phyloP scores from a whole-genome alignment of 108 stramenopile species.

The Skeletonema potamos region DNA sequence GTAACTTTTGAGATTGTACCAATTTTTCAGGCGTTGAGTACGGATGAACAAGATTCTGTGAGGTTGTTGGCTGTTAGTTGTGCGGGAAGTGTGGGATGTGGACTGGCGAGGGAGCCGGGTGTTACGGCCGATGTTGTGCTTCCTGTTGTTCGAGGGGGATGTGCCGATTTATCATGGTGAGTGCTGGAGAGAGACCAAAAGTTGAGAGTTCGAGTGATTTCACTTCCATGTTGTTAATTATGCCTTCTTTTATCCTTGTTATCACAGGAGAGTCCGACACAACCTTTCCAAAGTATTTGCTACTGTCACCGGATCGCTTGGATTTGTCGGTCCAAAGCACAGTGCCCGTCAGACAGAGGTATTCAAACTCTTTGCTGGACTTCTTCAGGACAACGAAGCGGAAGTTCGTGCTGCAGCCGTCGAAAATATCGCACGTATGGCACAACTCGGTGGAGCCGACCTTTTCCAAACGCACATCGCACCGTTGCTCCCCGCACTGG shows the following conservation, averaged over 20 bases:
- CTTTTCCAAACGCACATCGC: constrained; percentile 71
- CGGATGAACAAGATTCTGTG: constrained; percentile 97
- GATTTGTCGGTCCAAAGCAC: constrained; percentile 44
- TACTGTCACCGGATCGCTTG: constrained; percentile 71
- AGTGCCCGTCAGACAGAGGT: constrained; percentile 43
- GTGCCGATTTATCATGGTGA: constrained; percentile 85
- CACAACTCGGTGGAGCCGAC: constrained; percentile 75
- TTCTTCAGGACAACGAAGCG: constrained; percentile 90
- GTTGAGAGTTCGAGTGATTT: neutral
- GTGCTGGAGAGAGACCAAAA: constrained; percentile 19
- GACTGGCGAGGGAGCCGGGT: constrained; percentile 56
- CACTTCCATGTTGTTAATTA: neutral
- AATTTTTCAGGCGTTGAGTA: constrained; percentile 75
- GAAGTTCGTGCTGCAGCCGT: constrained; percentile 96
- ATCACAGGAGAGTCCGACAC: constrained; percentile 90
- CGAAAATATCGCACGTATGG: constrained; percentile 80
- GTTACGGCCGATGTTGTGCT: constrained; percentile 63
- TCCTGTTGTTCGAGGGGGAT: constrained; percentile 76
- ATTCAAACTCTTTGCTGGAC: constrained; percentile 71
- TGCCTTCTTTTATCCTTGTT: neutral
- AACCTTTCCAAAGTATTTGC: constrained; percentile 84
- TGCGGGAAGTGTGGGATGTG: constrained; percentile 68
- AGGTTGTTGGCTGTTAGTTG: constrained; percentile 87
- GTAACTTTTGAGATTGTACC: constrained; percentile 60
- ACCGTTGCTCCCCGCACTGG: constrained; percentile 70